Evolutionary conservation across 805 yeast genomes (phyloP).

Genomic region (Ogataea glucozyma): DNA sequence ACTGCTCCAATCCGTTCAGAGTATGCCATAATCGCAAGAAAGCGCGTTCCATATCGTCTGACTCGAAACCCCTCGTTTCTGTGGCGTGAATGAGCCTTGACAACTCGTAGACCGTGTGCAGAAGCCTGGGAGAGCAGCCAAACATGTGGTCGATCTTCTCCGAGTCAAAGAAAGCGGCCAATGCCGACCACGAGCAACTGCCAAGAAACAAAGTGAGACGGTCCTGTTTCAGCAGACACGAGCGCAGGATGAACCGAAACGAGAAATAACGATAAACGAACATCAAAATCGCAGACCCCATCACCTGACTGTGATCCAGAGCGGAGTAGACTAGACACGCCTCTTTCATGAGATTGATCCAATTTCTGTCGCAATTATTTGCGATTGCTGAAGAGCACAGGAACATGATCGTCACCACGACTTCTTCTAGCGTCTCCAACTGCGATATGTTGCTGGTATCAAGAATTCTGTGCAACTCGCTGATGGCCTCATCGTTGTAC

Average conservation of each 20-base stretch:
- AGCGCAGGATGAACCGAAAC: slow-evolving; percentile 31
- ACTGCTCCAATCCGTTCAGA: slow-evolving; percentile 15
- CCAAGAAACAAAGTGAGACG: slow-evolving; percentile 19
- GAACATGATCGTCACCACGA: slow-evolving; percentile 31
- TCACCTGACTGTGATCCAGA: slow-evolving; percentile 22
- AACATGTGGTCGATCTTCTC: slow-evolving; percentile 34
- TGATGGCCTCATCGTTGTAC: slow-evolving; percentile 35
- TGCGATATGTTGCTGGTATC: slow-evolving; percentile 26
- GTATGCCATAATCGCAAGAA: slow-evolving; percentile 16
- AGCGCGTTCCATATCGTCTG: background rate
- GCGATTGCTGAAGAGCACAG: slow-evolving; percentile 36
- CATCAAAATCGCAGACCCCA: slow-evolving; percentile 25
- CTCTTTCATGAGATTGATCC: slow-evolving; percentile 36
- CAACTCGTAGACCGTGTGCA: slow-evolving; percentile 27
- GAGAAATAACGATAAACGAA: slow-evolving; percentile 37
- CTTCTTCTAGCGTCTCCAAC: slow-evolving; percentile 29
- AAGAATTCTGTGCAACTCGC: slow-evolving; percentile 29
- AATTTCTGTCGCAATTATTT: slow-evolving; percentile 29
- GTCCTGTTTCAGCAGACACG: slow-evolving; percentile 27
- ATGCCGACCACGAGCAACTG: slow-evolving; percentile 28
- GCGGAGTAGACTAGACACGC: slow-evolving; percentile 32
- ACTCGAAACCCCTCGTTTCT: slow-evolving; percentile 9
- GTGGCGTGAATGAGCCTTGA: slow-evolving; percentile 21
- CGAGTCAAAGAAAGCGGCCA: slow-evolving; percentile 27
- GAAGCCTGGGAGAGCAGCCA: slow-evolving; percentile 37